Base-by-base conservation (phyloP, 2,329 filamentous ascomycete species). In the Pseudogymnoascus sp. region DNA sequence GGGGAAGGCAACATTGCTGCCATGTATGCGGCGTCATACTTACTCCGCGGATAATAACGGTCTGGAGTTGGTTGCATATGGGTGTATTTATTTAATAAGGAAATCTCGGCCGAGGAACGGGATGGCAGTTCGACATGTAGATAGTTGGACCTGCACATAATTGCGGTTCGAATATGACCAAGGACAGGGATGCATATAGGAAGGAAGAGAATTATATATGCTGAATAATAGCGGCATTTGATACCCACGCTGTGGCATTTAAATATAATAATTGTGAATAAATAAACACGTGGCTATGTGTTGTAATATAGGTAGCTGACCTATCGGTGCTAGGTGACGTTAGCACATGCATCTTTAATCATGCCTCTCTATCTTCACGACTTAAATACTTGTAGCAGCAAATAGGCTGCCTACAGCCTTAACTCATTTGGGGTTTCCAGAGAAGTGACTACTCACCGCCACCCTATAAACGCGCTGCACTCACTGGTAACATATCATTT, bases 11-110 rank as follows among this genome's bases (percentile, higher is more conserved):
- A 14, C 28, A 56, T 34, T 56, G 28, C 49, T 21, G 49, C 28
- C 49, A 56, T 36, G 49, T 56, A 56, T 56, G 49, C 49, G 49
- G 49, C 49, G 28, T 36, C 49, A 56, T 56, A 56, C 49, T 14
- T 36, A 11, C 28, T 34, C 49, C 16, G 28, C 49, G 28, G 28
- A 56, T 56, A 56, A 34, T 56, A 56, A 56, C 14, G 49, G 49
- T 21, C 49, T 36, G 49, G 28, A 34, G 16, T 56, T 56, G 49
- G 28, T 34, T 56, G 16, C 21, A 56, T 56, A 14, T 34, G 49
- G 28, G 23, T 56, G 49, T 56, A 56, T 34, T 56, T 34, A 18
- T 18, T 43, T 43, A 46, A 53, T 53, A 31, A 16, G 14, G 49
- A 6, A 34, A 34, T 56, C 49, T 21, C 28, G 28, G 9, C 9